Evolutionary conservation across 768 basidiomycete genomes (phyloP), one percentile per base, ranked within the genome.

Genomic region (Dendrothele bispora): DNA sequence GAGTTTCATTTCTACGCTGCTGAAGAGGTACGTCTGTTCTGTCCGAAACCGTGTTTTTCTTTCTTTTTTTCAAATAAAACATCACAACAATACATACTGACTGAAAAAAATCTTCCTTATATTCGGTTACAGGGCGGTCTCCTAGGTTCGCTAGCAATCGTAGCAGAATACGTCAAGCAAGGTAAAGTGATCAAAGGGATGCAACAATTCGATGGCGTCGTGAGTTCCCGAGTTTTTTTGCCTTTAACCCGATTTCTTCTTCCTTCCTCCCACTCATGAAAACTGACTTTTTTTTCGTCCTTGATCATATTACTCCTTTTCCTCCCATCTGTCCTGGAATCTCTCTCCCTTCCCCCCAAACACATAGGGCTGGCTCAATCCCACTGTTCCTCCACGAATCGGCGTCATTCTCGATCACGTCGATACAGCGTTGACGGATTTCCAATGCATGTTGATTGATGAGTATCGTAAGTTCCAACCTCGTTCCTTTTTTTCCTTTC

Each of bases 11-110:
- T 65, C 53, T 69, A 64, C 46, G 52, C 64, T 15, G 66, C 56
- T 8, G 66, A 68, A 47, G 56, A 58, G 7, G 71, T 79, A 8
- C 70, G 74, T 45, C n/a, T n/a, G n/a, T n/a, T n/a, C n/a, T n/a
- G n/a, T n/a, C n/a, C n/a, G n/a, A n/a, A n/a, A n/a, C n/a, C n/a
- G n/a, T n/a, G n/a, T n/a, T n/a, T n/a, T n/a, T n/a, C n/a, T n/a
- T n/a, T n/a, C n/a, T n/a, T n/a, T n/a, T n/a, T n/a, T n/a, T n/a
- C n/a, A n/a, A n/a, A n/a, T n/a, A n/a, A n/a, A n/a, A n/a, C n/a
- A n/a, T n/a, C n/a, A n/a, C n/a, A n/a, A n/a, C 75, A 76, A 55
- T 70, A 73, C 39, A 75, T 71, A 74, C 76, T 71, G 46, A 67
- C 73, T 65, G n/a, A 72, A 75, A 60, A 71, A 54, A 36, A 59